Evolutionary conservation across 2,329 filamentous ascomycete species (phyloP).

Genomic region (Fusarium multiceps): DNA sequence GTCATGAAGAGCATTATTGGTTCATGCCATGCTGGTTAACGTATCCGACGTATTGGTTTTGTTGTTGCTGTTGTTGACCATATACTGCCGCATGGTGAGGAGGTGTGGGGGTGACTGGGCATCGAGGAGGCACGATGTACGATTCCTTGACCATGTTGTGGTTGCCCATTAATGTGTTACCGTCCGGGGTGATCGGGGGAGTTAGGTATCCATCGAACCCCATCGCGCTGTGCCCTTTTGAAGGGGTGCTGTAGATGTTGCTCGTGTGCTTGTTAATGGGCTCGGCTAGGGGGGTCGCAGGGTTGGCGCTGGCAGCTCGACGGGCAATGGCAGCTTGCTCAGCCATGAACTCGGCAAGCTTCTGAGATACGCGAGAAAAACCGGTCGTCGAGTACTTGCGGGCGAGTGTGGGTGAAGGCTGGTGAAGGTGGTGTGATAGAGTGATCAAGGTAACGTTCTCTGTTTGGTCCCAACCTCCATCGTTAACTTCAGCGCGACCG

Average conservation of each 20-base stretch:
- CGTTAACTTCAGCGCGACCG: slow-evolving; percentile 78
- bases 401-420: slow-evolving; percentile 67
- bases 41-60: slow-evolving; percentile 51
- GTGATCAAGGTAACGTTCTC: slow-evolving; percentile 74
- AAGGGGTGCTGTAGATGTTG: slow-evolving; percentile 79
- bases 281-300: slow-evolving; percentile 71
- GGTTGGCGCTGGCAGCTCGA: slow-evolving; percentile 54
- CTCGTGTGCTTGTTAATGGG: slow-evolving; percentile 61
- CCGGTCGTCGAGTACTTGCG: slow-evolving; percentile 69
- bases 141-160: slow-evolving; percentile 59
- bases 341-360: slow-evolving; percentile 68
- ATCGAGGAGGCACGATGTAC: slow-evolving; percentile 63
- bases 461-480: slow-evolving; percentile 79
- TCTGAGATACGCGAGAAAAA: slow-evolving; percentile 65
- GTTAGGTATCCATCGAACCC: slow-evolving; percentile 82
- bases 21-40: slow-evolving; percentile 57
- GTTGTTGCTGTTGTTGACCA: slow-evolving; percentile 49
- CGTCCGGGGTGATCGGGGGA: slow-evolving; percentile 86
- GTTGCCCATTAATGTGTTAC: slow-evolving; percentile 63
- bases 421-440: slow-evolving; percentile 69
- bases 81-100: slow-evolving; percentile 53
- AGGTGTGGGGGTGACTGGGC: slow-evolving; percentile 72
- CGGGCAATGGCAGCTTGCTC: slow-evolving; percentile 68
- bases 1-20: slow-evolving; percentile 53
- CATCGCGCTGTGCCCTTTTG: slow-evolving; percentile 75